These are phyloP conservation scores for Ophiostoma perfectum DNA, from an alignment of 2,329 filamentous ascomycete genomes.

Conservation along the genomic window DNA sequence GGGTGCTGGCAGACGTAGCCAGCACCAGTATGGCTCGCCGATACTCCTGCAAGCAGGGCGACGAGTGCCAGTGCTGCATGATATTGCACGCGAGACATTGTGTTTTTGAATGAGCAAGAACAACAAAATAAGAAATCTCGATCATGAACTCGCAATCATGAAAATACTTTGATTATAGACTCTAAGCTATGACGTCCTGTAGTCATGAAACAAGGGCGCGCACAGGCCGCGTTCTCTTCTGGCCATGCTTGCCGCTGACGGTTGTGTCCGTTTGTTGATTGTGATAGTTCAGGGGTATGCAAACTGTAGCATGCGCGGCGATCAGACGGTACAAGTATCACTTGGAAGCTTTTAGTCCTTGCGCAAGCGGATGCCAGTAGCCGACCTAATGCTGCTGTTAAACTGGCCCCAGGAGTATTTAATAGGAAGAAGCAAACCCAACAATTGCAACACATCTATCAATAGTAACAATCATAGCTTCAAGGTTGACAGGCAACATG, in stretches of 20 bases:
- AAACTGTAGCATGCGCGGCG: not conserved
- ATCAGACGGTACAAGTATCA: not conserved
- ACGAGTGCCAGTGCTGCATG: not conserved
- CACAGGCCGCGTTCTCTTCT: not conserved
- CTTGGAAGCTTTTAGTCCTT: not conserved
- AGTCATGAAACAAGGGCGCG: not conserved
- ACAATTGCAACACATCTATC: no score
- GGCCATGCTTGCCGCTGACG: not conserved
- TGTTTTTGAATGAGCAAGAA: not conserved
- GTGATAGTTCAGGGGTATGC: not conserved
- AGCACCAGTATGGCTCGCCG: not conserved
- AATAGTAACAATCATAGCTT: not conserved
- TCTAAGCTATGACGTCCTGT: not conserved
- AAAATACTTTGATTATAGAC: not conserved
- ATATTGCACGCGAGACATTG: no score
- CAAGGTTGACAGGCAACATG: not conserved
- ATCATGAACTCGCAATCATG: not conserved
- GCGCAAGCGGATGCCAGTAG: no score
- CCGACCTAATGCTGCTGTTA: no score
- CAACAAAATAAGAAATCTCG: not conserved
- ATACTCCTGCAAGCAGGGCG: not conserved
- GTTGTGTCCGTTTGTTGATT: not conserved
- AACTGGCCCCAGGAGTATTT: no score
- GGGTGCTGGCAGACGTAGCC: conserved; percentile 19
- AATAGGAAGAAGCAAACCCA: no score